Evolutionary conservation across 768 basidiomycete species (phyloP).

Genomic region (Hemileccinum impolitum): DNA sequence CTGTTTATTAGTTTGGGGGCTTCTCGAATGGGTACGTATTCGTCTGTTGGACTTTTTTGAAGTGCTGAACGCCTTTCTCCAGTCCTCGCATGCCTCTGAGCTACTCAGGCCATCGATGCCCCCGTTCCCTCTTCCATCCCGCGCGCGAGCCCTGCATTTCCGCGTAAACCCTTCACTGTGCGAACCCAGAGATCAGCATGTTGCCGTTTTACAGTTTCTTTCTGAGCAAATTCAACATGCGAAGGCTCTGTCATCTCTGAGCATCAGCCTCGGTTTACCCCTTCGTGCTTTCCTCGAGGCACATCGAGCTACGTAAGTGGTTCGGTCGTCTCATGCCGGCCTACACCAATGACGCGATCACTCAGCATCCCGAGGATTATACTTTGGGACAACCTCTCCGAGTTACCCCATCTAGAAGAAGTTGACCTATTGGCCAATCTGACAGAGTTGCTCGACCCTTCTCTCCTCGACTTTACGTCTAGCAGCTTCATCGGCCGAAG

Average conservation of each 20-base stretch:
- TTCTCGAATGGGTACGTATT: conserved; percentile 23
- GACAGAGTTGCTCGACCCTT: conserved; percentile 15
- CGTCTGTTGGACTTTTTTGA: background rate
- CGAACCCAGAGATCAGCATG: conserved; percentile 16
- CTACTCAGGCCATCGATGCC: conserved; percentile 1
- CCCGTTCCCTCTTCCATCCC: conserved; percentile 11
- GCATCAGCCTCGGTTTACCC: conserved; percentile 15
- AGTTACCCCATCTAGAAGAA: background rate
- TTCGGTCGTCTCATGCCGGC: background rate
- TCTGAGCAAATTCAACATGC: conserved; percentile 29
- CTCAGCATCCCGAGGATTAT: conserved; percentile 12
- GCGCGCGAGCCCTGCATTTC: conserved; percentile 3
- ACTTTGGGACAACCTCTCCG: background rate
- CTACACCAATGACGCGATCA: background rate
- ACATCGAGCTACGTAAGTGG: conserved; percentile 19
- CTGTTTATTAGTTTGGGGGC: conserved; percentile 19
- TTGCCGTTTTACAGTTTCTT: conserved; percentile 23
- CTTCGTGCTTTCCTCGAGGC: conserved; percentile 21
- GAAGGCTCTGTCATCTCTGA: conserved; percentile 23
- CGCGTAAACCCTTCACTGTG: conserved; percentile 2
- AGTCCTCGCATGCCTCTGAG: conserved; percentile 15
- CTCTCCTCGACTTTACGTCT: conserved; percentile 24
- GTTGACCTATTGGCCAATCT: conserved; percentile 17
- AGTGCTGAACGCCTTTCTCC: conserved; percentile 6
- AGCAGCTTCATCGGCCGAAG: conserved; percentile 29